phyloP scores from a whole-genome alignment of 768 basidiomycete genomes.

The Leccinum subtestaceum region DNA sequence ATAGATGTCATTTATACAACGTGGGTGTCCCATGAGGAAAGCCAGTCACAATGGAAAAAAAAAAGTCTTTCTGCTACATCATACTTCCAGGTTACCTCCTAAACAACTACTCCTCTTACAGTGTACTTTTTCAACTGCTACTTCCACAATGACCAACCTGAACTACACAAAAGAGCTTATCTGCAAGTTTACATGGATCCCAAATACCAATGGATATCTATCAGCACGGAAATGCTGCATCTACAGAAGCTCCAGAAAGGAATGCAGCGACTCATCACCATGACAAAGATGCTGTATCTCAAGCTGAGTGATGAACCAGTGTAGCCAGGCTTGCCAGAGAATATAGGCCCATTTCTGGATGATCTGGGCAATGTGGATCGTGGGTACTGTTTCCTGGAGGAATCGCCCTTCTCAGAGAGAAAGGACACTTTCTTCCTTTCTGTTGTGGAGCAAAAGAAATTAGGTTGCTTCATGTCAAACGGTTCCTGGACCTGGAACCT shows the following conservation, averaged over 20 bases:
- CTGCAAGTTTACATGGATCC: neutral
- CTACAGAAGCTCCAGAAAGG: neutral
- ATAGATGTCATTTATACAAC: too few species aligned
- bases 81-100: too few species aligned
- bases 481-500: neutral
- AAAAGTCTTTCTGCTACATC: too few species aligned
- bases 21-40: too few species aligned
- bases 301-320: neutral
- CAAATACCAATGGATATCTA: neutral
- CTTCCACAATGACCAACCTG: too few species aligned
- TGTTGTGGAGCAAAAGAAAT: neutral
- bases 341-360: neutral
- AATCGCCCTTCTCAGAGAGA: neutral
- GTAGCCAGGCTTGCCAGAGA: neutral
- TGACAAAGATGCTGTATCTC: neutral
- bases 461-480: neutral
- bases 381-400: neutral
- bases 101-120: too few species aligned
- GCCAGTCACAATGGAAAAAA: too few species aligned
- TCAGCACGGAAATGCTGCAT: neutral
- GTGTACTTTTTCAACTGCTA: too few species aligned
- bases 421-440: neutral
- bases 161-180: neutral
- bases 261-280: neutral
- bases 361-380: neutral